phyloP scores from a whole-genome alignment of 164 flowering plant genomes.

The Malania oleifera region DNA sequence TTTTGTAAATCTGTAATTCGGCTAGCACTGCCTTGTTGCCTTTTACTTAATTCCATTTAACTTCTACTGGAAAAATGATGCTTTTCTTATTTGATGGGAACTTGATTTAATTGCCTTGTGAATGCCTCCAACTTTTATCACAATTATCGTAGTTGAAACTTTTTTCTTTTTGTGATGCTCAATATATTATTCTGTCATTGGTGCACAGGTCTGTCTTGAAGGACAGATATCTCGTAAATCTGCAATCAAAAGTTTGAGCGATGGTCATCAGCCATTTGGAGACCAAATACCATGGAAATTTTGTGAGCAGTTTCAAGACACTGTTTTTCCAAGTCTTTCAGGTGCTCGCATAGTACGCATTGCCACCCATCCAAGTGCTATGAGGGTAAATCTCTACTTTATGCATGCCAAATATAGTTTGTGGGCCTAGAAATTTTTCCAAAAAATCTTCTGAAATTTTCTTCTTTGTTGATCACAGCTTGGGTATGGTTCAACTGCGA shows the following conservation, averaged over 20 bases:
- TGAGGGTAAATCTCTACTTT: conserved; percentile 55
- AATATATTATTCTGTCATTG: too few species aligned
- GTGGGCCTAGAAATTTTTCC: not conserved
- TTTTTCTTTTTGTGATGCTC: too few species aligned
- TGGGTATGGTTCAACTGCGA: conserved; percentile 94
- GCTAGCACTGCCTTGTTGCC: too few species aligned
- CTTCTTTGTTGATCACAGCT: conserved; percentile 36
- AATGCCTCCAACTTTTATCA: too few species aligned
- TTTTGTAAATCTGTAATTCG: too few species aligned
- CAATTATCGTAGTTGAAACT: too few species aligned
- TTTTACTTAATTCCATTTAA: too few species aligned
- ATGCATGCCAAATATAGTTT: conserved; percentile 2
- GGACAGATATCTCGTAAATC: conserved; percentile 89
- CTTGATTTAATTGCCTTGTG: too few species aligned
- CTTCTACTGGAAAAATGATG: too few species aligned
- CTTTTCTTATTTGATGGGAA: too few species aligned
- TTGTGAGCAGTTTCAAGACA: conserved; percentile 74
- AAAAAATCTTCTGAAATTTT: not conserved
- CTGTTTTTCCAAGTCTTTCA: conserved; percentile 82
- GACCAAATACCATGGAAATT: conserved; percentile 99
- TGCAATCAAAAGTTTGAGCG: conserved; percentile 66
- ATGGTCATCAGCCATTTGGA: conserved; percentile 80
- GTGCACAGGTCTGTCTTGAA: conserved; percentile 75
- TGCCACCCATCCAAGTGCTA: conserved; percentile 95
- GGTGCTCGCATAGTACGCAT: conserved; percentile 98